phyloP scores from a whole-genome alignment of 2,329 filamentous ascomycete species.

The Stemphylium beticola region DNA sequence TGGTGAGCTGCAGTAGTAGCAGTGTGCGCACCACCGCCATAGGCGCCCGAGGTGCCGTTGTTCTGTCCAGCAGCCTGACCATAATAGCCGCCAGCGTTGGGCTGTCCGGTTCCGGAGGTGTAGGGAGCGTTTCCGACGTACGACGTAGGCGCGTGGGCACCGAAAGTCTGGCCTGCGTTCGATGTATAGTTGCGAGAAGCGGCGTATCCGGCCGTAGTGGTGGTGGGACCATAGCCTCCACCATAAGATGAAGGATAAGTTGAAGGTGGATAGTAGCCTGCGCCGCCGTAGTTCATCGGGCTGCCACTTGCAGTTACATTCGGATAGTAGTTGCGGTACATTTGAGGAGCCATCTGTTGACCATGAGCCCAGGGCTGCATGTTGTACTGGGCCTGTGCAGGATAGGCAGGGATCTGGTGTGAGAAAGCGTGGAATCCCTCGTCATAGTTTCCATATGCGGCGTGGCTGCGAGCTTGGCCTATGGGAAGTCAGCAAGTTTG shows the following conservation, averaged over 20 bases:
- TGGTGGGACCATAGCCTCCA: conserved; percentile 25
- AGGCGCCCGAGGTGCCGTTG: conserved; percentile 13
- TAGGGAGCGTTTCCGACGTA: conserved; percentile 12
- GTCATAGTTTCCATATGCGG: conserved; percentile 30
- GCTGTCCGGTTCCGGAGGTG: conserved; percentile 7
- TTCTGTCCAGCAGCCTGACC: conserved; percentile 4
- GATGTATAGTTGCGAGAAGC: conserved; percentile 20
- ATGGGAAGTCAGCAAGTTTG: conserved; percentile 15
- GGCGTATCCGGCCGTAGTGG: conserved; percentile 21
- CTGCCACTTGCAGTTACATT: conserved; percentile 33
- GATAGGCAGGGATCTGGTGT: conserved; percentile 38
- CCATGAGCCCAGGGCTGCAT: conserved; percentile 36
- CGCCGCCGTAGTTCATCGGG: conserved; percentile 42
- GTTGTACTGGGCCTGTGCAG: conserved; percentile 30
- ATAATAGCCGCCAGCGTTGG: conserved; percentile 12
- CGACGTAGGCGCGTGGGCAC: conserved; percentile 3
- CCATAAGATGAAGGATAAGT: conserved; percentile 32
- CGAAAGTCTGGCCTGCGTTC: conserved; percentile 22
- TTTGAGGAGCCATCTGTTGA: conserved; percentile 29
- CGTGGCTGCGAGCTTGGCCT: conserved; percentile 28
- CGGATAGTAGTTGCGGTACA: conserved; percentile 30
- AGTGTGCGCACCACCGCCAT: conserved; percentile 10
- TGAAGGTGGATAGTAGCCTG: conserved; percentile 38
- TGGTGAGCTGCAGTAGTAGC: conserved; percentile 13
- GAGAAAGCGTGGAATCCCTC: conserved; percentile 40